Conservation (phyloP, 441 rosid genomes). For the Croton laevigatus region DNA sequence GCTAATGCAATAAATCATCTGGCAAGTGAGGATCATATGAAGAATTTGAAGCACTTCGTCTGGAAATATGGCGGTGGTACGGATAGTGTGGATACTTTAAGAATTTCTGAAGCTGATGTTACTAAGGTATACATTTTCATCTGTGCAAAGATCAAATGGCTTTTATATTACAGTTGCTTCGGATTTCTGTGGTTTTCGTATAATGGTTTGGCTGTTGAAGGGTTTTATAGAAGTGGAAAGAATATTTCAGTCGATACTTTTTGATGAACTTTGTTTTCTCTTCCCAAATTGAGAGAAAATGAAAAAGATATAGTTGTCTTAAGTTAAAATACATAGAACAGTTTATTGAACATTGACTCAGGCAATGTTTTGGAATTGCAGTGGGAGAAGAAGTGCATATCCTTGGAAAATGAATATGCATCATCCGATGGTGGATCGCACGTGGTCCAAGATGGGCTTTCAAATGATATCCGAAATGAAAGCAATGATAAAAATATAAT, state of each 20-base stretch:
- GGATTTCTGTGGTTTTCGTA: background rate
- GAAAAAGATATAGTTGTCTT: background rate
- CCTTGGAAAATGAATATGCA: constrained; percentile 44
- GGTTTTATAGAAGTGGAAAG: background rate
- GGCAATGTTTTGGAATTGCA: constrained; percentile 33
- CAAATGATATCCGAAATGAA: constrained; percentile 78
- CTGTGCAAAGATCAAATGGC: constrained; percentile 6
- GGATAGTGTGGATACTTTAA: constrained; percentile 55
- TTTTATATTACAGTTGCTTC: background rate
- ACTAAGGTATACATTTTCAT: constrained; percentile 47
- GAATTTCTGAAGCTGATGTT: constrained; percentile 50
- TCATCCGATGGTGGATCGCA: constrained; percentile 33
- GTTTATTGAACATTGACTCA: background rate
- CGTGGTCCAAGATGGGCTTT: constrained; percentile 38
- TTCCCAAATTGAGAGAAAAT: background rate
- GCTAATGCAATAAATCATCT: constrained; percentile 52
- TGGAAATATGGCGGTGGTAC: constrained; percentile 70
- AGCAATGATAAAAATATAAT: constrained; percentile 41
- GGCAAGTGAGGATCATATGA: constrained; percentile 50
- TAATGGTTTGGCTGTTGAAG: constrained; percentile 3
- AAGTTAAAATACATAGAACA: background rate
- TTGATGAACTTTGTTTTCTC: background rate
- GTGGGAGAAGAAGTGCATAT: constrained; percentile 75
- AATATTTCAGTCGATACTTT: background rate
- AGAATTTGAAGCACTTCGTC: constrained; percentile 72